Percentiles rank a stretch among this genome's conserved stretches.
phyloP scores from a whole-genome alignment of 345 rosid species.

The Camelina laxa region DNA sequence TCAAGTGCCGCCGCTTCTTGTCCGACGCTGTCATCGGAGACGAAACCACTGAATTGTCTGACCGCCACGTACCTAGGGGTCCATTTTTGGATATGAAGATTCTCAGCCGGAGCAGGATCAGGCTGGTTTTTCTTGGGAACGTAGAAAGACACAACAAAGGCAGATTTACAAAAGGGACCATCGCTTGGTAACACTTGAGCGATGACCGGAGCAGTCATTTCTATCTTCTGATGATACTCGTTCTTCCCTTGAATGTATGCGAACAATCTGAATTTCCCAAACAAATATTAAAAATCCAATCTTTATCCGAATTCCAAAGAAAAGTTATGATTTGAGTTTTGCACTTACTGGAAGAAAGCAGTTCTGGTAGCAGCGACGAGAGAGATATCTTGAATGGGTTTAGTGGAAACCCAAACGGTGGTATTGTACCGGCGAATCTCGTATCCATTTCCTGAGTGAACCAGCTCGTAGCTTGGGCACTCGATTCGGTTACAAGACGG shows the following conservation, averaged over 20 bases:
- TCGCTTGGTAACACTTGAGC: conserved; percentile 78
- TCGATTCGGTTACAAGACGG: conserved; percentile 79
- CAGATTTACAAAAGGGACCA: conserved; percentile 84
- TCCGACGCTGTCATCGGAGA: conserved; percentile 57
- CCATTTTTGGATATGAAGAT: conserved; percentile 77
- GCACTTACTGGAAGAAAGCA: conserved; percentile 68
- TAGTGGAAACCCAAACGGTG: conserved; percentile 69
- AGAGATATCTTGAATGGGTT: conserved; percentile 76
- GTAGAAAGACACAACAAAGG: conserved; percentile 78
- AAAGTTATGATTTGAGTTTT: background rate
- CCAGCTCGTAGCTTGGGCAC: conserved; percentile 66
- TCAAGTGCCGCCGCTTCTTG: conserved; percentile 77
- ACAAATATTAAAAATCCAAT: background rate
- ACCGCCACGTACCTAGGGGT: conserved; percentile 55
- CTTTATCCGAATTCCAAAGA: background rate
- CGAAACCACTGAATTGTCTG: conserved; percentile 83
- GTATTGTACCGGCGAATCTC: conserved; percentile 73
- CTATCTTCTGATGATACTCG: conserved; percentile 56
- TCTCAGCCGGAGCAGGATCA: conserved; percentile 75
- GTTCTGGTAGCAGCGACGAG: conserved; percentile 70
- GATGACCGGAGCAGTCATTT: conserved; percentile 90
- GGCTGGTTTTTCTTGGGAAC: conserved; percentile 79
- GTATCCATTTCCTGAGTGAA: conserved; percentile 60
- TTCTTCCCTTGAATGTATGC: conserved; percentile 89
- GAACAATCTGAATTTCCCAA: conserved; percentile 55